Base-by-base conservation (phyloP, 164 flowering plant species). In the Chloranthus sessilifolius region DNA sequence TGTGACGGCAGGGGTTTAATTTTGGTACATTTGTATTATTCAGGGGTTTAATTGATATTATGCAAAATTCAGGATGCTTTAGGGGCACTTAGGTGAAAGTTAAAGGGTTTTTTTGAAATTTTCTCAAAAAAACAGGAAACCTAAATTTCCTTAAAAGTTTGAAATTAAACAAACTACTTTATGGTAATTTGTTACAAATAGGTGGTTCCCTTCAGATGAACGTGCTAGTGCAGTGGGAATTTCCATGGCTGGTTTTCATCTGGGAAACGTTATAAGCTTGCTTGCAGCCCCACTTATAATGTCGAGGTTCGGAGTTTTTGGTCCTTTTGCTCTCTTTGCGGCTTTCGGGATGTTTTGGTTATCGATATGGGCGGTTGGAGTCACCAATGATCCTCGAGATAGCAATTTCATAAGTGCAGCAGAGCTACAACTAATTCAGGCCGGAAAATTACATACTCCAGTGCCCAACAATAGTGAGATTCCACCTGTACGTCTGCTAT, bases 181-280 rank as follows among this genome's bases (percentile, higher is more conserved):
- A n/a, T n/a, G n/a, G n/a, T n/a, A n/a, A n/a, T n/a, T n/a, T n/a
- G n/a, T n/a, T n/a, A n/a, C n/a, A 19, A 6, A 16, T 21, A 43
- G 47, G 14, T 43, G 47, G 47, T 43, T 43, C 14, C 47, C 47
- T 11, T 4, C 11, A 22, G 22, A 20, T 14, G 47, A 43, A 14
- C 47, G 47, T 19, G 47, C 47, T 15, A 43, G 47, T 43, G 47
- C 47, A 43, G 47, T 43, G 21, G 47, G 47, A 2, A 19, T 43
- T 7, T 43, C 47, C 7, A 43, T 43, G 47, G 47, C 47, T 8
- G 47, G 47, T 6, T 43, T 43, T 19, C 47, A 43, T 19, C 7
- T 23, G 2, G 47, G 47, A 19, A 43, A 43, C 27, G 47, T 43
- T 3, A 43, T 43, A 19, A 21, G 47, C 23, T 14, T 43, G 47